Percentiles rank a stretch among this genome's conserved stretches.
Conservation (phyloP, 306 rosid species). For the Mucuna pruriens region DNA sequence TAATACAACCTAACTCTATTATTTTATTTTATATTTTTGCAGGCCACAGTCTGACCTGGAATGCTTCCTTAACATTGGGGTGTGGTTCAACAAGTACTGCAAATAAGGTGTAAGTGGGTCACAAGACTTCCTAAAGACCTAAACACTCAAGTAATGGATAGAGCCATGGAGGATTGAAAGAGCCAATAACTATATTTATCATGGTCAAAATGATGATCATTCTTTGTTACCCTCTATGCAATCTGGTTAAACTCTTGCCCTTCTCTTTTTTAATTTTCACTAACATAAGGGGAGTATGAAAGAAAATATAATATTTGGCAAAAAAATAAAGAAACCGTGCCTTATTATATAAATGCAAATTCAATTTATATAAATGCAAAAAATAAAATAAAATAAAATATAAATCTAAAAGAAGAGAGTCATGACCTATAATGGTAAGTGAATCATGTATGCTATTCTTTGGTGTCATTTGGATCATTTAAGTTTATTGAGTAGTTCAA, state of each 20-base stretch:
- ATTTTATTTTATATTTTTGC: constrained; percentile 28
- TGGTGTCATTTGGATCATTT: too few species aligned
- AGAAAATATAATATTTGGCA: too few species aligned
- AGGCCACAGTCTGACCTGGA: constrained; percentile 88
- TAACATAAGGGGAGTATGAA: too few species aligned
- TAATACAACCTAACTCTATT: constrained; percentile 10
- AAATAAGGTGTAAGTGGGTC: constrained; percentile 37
- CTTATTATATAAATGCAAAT: too few species aligned
- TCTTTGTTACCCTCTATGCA: not conserved
- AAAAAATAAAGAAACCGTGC: too few species aligned
- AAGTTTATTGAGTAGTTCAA: too few species aligned
- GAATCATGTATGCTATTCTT: too few species aligned
- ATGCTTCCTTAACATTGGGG: constrained; percentile 72
- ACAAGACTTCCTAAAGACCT: not conserved
- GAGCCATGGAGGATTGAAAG: not conserved
- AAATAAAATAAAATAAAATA: too few species aligned
- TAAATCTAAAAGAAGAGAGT: too few species aligned
- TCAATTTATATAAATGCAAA: too few species aligned
- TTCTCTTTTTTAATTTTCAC: not conserved
- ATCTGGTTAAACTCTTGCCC: not conserved
- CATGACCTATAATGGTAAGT: too few species aligned
- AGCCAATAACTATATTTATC: not conserved
- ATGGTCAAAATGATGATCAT: not conserved
- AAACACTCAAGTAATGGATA: not conserved
- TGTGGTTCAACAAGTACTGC: constrained; percentile 78